These are phyloP conservation scores for Xanthoceras sorbifolium DNA, from an alignment of 345 rosid genomes.

Conservation along the genomic window DNA sequence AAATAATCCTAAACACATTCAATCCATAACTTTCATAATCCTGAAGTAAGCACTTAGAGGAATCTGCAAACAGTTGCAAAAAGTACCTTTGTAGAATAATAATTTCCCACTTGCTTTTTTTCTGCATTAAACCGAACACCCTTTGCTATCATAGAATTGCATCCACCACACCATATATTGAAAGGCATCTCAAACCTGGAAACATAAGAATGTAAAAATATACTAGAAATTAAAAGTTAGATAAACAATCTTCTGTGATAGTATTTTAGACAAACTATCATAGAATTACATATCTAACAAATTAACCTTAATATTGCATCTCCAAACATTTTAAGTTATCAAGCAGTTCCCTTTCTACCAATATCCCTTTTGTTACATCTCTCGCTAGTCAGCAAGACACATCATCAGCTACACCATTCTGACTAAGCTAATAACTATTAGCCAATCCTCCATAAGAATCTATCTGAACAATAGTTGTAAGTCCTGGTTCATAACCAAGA, in stretches of 20 bases:
- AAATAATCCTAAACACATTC: background rate
- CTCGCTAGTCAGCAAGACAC: background rate
- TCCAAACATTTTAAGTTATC: background rate
- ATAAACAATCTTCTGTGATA: background rate
- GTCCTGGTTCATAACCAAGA: background rate
- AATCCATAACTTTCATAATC: background rate
- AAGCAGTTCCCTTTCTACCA: background rate
- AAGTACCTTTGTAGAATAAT: constrained; percentile 91
- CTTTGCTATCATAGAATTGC: constrained; percentile 94
- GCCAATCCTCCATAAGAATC: background rate
- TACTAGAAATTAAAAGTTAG: background rate
- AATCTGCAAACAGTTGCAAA: constrained; percentile 3
- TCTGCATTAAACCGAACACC: constrained; percentile 98
- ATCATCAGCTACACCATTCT: background rate
- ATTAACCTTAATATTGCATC: constrained; percentile 5
- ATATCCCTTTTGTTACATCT: background rate
- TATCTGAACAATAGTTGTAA: background rate
- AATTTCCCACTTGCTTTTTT: constrained; percentile 98
- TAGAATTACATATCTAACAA: background rate
- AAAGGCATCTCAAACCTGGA: constrained; percentile 97
- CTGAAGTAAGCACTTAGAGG: background rate
- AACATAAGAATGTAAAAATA: background rate
- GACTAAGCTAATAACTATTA: background rate
- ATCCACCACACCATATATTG: constrained; percentile 97
- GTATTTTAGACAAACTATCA: background rate